Evolutionary conservation across 768 basidiomycete species (phyloP).

Genomic region (Kondoa malvinella): DNA sequence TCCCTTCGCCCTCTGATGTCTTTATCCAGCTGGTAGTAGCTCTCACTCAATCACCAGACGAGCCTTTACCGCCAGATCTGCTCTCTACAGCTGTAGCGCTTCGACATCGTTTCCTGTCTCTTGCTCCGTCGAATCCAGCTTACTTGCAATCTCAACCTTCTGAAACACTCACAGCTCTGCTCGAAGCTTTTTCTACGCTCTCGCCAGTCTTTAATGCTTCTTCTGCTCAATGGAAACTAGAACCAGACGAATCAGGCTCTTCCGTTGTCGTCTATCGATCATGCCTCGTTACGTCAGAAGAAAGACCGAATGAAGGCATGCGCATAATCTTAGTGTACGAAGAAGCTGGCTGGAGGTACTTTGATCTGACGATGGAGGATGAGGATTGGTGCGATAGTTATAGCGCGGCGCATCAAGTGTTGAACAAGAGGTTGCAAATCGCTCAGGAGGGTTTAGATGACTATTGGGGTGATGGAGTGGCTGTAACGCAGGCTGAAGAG

Average conservation of each 20-base stretch:
- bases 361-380: neutral
- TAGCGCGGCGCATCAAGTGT: neutral
- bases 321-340: neutral
- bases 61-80: neutral
- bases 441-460: neutral
- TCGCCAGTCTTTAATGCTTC: neutral
- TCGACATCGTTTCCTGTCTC: neutral
- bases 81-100: neutral
- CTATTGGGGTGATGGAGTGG: neutral
- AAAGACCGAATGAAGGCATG: neutral
- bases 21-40: neutral
- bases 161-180: neutral
- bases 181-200: neutral
- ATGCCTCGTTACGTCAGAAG: neutral
- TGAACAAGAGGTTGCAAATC: neutral
- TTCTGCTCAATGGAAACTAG: neutral
- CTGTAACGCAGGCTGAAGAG: neutral
- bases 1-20: neutral
- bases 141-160: neutral
- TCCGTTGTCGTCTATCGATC: neutral
- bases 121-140: neutral
- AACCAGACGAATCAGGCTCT: neutral
- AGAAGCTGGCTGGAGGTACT: neutral
- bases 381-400: neutral
- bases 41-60: neutral